Base-by-base conservation (phyloP, 306 rosid genomes). In the Corylus avellana region DNA sequence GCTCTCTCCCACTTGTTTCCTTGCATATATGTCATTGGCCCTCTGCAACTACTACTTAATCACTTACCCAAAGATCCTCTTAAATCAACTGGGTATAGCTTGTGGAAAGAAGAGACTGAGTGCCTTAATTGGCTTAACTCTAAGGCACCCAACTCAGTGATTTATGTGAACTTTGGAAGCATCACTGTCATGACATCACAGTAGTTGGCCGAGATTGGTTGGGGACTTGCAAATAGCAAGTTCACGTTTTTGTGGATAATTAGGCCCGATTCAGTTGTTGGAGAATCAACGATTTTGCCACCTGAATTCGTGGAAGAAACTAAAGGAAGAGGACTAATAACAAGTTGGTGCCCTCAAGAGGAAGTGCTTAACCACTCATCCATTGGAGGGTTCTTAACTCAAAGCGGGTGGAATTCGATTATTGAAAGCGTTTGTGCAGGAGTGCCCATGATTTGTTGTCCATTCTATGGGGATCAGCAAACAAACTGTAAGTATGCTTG, bases 331-430 rank as follows among this genome's bases (percentile, higher is more conserved):
- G 69, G 81, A 1, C 11, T 55, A 3, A 77, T 77, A 32, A 20
- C 81, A n/a, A 69, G 75, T 69, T 77, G 81, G 81, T 69, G 81
- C 54, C 68, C 70, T 10, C 81, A 77, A 77, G 69, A 55, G 68
- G 57, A 77, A 39, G 69, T 77, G 7, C 47, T 77, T 11, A 46
- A 69, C 29, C 81, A 77, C 58, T 16, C 75, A 1, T 70, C 75
- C 2, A 51, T 69, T 4, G 81, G 70, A 42, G 81, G 69, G 8
- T 77, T 77, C 32, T 2, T 77, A 22, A 77, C 75, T 0, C 81
- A 77, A 10, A 7, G 81, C 22, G 75, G 81, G 1, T 77, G 81
- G 81, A 77, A 56, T 56, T 77, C 81, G 27, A 69, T 49, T 2
- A 22, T 78, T 12, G 81, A 78, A 39, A 78, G 75, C 53, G 1